Conservation (phyloP, 495 filamentous ascomycete genomes). For the Aspergillus panamensis region DNA sequence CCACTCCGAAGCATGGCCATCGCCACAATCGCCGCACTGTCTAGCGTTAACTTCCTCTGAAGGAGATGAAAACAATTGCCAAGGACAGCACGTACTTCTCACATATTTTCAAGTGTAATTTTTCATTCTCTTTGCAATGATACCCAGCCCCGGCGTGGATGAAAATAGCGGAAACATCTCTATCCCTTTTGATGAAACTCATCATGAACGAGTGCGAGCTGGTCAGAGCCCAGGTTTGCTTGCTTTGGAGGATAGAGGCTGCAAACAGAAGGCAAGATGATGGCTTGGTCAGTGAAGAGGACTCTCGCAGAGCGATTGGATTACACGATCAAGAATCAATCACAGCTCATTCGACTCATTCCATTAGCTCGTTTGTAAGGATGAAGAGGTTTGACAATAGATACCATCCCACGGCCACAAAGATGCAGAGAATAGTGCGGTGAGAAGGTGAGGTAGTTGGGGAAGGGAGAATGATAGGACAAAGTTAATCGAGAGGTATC, state of each 20-base stretch:
- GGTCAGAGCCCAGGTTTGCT: not conserved
- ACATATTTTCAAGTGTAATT: constrained; percentile 77
- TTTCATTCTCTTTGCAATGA: constrained; percentile 81
- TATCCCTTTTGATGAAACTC: constrained; percentile 29
- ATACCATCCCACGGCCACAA: too few relatives aligned
- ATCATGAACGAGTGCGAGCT: constrained; percentile 19
- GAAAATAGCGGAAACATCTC: constrained; percentile 70
- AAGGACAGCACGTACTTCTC: constrained; percentile 63
- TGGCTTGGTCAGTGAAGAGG: not conserved
- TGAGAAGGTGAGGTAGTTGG: too few relatives aligned
- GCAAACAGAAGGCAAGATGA: not conserved
- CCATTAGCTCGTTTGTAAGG: too few relatives aligned
- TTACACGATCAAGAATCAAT: not conserved
- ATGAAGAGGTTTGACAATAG: not conserved
- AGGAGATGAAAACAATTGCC: not conserved
- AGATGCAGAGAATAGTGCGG: too few relatives aligned
- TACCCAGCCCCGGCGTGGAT: constrained; percentile 96
- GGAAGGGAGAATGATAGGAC: not conserved
- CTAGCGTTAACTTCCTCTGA: constrained; percentile 11
- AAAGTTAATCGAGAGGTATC: not conserved
- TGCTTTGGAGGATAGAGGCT: not conserved
- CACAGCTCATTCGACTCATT: too few relatives aligned
- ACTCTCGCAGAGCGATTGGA: too few relatives aligned
- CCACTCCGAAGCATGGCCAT: constrained; percentile 78
- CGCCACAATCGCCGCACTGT: constrained; percentile 72